A percentile compares a stretch with the other conserved stretches of the same genome.
phyloP scores from a whole-genome alignment of 1,139 yeast genomes.

The Lodderomyces jiufengensis region DNA sequence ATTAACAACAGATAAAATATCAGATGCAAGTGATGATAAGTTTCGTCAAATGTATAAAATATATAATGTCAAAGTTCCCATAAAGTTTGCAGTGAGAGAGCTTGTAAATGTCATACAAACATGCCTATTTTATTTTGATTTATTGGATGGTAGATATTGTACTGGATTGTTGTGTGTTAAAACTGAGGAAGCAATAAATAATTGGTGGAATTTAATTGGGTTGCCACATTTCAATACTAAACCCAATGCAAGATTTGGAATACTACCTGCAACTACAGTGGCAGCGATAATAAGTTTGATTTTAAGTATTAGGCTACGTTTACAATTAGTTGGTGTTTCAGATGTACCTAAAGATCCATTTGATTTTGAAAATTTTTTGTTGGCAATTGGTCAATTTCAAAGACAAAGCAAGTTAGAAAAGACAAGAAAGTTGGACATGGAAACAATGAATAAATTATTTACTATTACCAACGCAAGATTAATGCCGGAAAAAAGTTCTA shows the following conservation, averaged over 20 bases:
- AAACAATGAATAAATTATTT: slow-evolving; percentile 59
- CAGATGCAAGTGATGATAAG: slow-evolving; percentile 79
- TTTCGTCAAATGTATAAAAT: slow-evolving; percentile 73
- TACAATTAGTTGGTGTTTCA: slow-evolving; percentile 65
- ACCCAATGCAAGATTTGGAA: slow-evolving; percentile 47
- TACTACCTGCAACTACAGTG: slow-evolving; percentile 63
- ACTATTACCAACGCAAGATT: slow-evolving; percentile 52
- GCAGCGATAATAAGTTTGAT: slow-evolving; percentile 62
- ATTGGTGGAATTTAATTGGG: slow-evolving; percentile 86
- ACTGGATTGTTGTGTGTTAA: slow-evolving; percentile 82
- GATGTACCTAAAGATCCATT: slow-evolving; percentile 86
- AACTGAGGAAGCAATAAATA: slow-evolving; percentile 65
- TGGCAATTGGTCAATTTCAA: slow-evolving; percentile 56
- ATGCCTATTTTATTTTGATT: slow-evolving; percentile 71
- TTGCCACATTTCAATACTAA: slow-evolving; percentile 51
- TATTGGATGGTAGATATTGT: slow-evolving; percentile 64
- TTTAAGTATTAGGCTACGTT: slow-evolving; percentile 60
- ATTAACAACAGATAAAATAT: slow-evolving; percentile 55
- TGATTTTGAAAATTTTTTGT: slow-evolving; percentile 63
- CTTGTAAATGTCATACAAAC: slow-evolving; percentile 72
- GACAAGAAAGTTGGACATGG: slow-evolving; percentile 58
- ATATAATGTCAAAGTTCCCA: slow-evolving; percentile 42
- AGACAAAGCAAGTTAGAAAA: slow-evolving; percentile 59
- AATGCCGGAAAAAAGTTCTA: slow-evolving; percentile 23
- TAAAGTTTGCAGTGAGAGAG: slow-evolving; percentile 69